Evolutionary conservation across 441 rosid species (phyloP).

Genomic region (Euphorbia schlechtendalii): DNA sequence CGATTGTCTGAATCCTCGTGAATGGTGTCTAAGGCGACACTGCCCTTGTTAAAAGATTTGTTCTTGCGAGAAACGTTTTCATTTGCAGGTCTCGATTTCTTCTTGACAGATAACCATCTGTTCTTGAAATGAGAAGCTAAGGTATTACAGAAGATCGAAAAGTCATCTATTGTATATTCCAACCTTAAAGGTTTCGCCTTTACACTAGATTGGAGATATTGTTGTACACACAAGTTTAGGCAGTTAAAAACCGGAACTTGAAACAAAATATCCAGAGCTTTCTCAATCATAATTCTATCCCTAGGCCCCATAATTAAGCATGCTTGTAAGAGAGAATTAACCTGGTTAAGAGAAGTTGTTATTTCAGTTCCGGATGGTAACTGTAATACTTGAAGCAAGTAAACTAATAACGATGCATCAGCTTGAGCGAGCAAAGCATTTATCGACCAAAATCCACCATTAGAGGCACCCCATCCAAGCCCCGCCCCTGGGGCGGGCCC

Average conservation of each 20-base stretch:
- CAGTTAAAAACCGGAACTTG: constrained; percentile 48
- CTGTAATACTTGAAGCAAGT: constrained; percentile 46
- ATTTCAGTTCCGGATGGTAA: constrained; percentile 18
- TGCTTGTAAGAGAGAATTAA: constrained; percentile 51
- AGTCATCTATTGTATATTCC: constrained; percentile 49
- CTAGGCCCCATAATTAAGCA: constrained; percentile 66
- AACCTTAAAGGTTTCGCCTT: constrained; percentile 31
- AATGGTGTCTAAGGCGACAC: constrained; percentile 55
- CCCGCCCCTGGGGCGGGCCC: constrained; percentile 89
- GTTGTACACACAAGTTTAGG: constrained; percentile 35
- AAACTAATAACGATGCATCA: constrained; percentile 50
- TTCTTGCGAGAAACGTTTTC: constrained; percentile 16
- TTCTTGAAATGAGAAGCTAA: constrained; percentile 61
- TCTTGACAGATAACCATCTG: constrained; percentile 68
- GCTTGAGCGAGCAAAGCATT: constrained; percentile 59
- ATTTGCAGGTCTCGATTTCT: constrained; percentile 41
- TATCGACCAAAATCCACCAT: constrained; percentile 84
- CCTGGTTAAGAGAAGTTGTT: constrained; percentile 28
- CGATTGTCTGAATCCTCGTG: constrained; percentile 52
- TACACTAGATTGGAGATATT: constrained; percentile 33
- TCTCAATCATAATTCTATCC: constrained; percentile 51
- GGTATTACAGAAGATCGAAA: constrained; percentile 35
- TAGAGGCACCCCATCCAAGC: constrained; percentile 88
- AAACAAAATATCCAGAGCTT: constrained; percentile 53
- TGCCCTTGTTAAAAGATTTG: constrained; percentile 26